These are phyloP conservation scores for Xylaria polymorpha DNA, from an alignment of 2,329 filamentous ascomycete genomes.

Conservation along the genomic window DNA sequence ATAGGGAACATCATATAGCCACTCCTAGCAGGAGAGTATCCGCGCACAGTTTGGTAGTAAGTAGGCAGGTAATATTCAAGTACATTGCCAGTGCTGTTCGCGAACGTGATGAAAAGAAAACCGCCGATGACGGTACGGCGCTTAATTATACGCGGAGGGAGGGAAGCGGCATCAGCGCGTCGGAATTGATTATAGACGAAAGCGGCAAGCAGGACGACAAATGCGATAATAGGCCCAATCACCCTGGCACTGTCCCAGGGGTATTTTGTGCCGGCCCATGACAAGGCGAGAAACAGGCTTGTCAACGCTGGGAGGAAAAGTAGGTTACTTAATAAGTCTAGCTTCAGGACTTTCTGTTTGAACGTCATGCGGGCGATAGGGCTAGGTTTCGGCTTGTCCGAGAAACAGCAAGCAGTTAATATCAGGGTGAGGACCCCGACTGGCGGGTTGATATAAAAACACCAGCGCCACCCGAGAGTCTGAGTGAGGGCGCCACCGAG, in stretches of 20 bases:
- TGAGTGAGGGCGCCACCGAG: conserved; percentile 54
- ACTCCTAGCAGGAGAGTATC: conserved; percentile 9
- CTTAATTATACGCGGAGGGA: conserved; percentile 11
- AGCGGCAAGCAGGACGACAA: conserved; percentile 4
- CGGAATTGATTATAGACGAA: conserved; percentile 13
- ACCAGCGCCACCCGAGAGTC: conserved; percentile 53
- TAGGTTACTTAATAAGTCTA: conserved; percentile 9
- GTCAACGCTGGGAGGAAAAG: conserved; percentile 13
- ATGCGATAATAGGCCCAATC: conserved; percentile 2
- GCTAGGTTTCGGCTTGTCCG: conserved; percentile 2
- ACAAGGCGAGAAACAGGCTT: conserved; percentile 12
- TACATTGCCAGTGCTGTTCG: conserved; percentile 11
- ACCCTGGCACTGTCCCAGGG: conserved; percentile 10
- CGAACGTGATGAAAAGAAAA: conserved; percentile 8
- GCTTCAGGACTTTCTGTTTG: conserved; percentile 4
- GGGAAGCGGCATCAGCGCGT: conserved; percentile 2
- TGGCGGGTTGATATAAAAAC: conserved; percentile 52
- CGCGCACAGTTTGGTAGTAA: conserved; percentile 14
- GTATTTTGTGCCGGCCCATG: conserved; percentile 12
- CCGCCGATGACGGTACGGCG: conserved; percentile 15
- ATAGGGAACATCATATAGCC: conserved; percentile 17
- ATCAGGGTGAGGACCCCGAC: neutral
- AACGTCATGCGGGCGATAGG: conserved; percentile 3
- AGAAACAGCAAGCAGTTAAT: neutral
- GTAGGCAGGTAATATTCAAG: conserved; percentile 13